A percentile compares a stretch with the other conserved stretches of the same genome.
These are phyloP conservation scores for Quercus lobata DNA, from an alignment of 331 rosid species.

Conservation along the genomic window DNA sequence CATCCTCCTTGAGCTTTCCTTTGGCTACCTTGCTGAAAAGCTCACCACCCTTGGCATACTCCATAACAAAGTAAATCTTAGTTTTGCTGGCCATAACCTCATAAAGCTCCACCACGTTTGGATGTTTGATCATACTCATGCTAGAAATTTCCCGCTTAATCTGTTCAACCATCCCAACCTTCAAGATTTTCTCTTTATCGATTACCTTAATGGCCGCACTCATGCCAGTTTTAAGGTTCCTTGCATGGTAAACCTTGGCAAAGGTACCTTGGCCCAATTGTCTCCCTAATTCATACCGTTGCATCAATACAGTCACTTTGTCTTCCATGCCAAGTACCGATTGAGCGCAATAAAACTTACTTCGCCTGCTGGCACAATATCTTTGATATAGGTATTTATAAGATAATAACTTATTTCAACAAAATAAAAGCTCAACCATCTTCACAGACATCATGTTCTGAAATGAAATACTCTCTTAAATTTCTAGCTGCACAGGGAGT, in stretches of 20 bases:
- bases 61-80: slow-evolving; percentile 89
- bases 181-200: slow-evolving; percentile 80
- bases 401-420: slow-evolving; percentile 13
- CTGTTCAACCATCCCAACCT: slow-evolving; percentile 83
- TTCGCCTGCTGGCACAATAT: slow-evolving; percentile 18
- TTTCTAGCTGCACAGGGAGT: slow-evolving; percentile 28
- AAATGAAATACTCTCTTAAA: slow-evolving; percentile 21
- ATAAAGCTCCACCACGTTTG: slow-evolving; percentile 74
- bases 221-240: slow-evolving; percentile 65
- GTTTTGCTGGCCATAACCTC: slow-evolving; percentile 96
- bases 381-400: neutral
- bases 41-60: slow-evolving; percentile 88
- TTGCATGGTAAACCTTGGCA: slow-evolving; percentile 89
- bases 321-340: slow-evolving; percentile 40
- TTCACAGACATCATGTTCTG: slow-evolving; percentile 49
- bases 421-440: slow-evolving; percentile 63
- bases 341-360: slow-evolving; percentile 19
- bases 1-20: slow-evolving; percentile 80
- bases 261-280: slow-evolving; percentile 94
- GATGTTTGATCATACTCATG: slow-evolving; percentile 77
- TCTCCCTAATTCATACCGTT: slow-evolving; percentile 72
- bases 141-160: slow-evolving; percentile 87
- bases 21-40: slow-evolving; percentile 79
- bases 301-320: slow-evolving; percentile 65
- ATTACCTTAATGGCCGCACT: slow-evolving; percentile 75